These are phyloP conservation scores for Pholiota microspora DNA, from an alignment of 768 basidiomycete genomes.

Conservation along the genomic window DNA sequence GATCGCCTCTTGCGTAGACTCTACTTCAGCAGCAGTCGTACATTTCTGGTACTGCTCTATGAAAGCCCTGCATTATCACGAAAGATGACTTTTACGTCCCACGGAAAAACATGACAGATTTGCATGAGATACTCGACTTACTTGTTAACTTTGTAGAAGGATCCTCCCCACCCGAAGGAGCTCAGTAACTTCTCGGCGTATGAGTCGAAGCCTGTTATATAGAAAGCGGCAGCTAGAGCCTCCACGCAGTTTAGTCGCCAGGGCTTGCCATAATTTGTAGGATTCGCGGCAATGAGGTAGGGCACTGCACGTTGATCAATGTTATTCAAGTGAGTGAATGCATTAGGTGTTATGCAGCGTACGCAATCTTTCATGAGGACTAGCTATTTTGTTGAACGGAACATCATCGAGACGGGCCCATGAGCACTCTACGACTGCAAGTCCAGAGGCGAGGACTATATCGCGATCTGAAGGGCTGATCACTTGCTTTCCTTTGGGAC, in stretches of 20 bases:
- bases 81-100: neutral
- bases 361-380: constrained; percentile 91
- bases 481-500: constrained; percentile 74
- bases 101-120: neutral
- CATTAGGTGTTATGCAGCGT: constrained; percentile 27
- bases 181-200: constrained; percentile 78
- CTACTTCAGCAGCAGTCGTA: constrained; percentile 54
- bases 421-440: constrained; percentile 98
- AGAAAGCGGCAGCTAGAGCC: constrained; percentile 92
- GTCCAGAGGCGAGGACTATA: constrained; percentile 66
- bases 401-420: constrained; percentile 97
- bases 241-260: constrained; percentile 96
- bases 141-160: constrained; percentile 88
- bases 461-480: constrained; percentile 85
- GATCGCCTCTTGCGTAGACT: constrained; percentile 60
- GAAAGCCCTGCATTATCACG: constrained; percentile 40
- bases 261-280: constrained; percentile 97
- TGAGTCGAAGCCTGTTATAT: constrained; percentile 81
- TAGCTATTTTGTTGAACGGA: constrained; percentile 90
- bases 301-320: constrained; percentile 58
- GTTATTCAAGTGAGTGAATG: neutral
- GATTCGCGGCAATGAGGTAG: constrained; percentile 92
- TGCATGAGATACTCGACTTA: constrained; percentile 26
- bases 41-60: constrained; percentile 80
- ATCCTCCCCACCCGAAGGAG: constrained; percentile 88